Percentiles rank a stretch among this genome's conserved stretches.
Evolutionary conservation across 768 basidiomycete genomes (phyloP).

Genomic region (Candolleomyces efflorescens): DNA sequence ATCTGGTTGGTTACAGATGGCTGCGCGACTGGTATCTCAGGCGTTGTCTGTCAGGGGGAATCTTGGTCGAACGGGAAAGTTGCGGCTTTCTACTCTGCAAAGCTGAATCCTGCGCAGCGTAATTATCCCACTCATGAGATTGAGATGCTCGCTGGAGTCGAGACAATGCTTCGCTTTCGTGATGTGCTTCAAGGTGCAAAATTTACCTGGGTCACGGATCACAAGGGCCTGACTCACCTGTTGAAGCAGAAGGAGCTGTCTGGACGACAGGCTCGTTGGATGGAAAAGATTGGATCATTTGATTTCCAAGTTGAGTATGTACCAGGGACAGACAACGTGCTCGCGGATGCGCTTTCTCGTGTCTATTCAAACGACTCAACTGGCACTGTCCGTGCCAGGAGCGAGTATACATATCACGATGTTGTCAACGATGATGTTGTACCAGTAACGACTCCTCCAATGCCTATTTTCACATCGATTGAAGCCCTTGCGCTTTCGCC

Average conservation of each 20-base stretch:
- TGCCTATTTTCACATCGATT: conserved; percentile 8
- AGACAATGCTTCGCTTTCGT: conserved; percentile 24
- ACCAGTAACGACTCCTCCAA: background rate
- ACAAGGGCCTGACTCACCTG: conserved; percentile 23
- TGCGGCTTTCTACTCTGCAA: conserved; percentile 31
- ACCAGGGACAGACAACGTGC: conserved; percentile 22
- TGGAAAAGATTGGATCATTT: conserved; percentile 23
- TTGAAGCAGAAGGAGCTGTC: conserved; percentile 28
- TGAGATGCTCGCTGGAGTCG: conserved; percentile 32
- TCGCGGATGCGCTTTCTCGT: conserved; percentile 27
- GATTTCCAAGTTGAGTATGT: conserved; percentile 18
- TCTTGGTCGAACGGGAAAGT: conserved; percentile 21
- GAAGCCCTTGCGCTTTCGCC: conserved; percentile 1
- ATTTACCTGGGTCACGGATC: conserved; percentile 28
- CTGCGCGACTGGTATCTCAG: conserved; percentile 24
- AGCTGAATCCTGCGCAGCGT: conserved; percentile 30
- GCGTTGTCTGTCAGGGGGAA: conserved; percentile 19
- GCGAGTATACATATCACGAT: conserved; percentile 18
- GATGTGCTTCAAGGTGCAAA: conserved; percentile 25
- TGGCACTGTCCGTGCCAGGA: conserved; percentile 12
- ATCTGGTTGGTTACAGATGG: conserved; percentile 30
- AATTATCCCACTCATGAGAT: conserved; percentile 38
- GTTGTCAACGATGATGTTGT: conserved; percentile 12
- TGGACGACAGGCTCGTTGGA: conserved; percentile 30
- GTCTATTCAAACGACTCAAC: conserved; percentile 18